Base-by-base conservation (phyloP, 2,329 filamentous ascomycete species). In the Bipolaris oryzae region DNA sequence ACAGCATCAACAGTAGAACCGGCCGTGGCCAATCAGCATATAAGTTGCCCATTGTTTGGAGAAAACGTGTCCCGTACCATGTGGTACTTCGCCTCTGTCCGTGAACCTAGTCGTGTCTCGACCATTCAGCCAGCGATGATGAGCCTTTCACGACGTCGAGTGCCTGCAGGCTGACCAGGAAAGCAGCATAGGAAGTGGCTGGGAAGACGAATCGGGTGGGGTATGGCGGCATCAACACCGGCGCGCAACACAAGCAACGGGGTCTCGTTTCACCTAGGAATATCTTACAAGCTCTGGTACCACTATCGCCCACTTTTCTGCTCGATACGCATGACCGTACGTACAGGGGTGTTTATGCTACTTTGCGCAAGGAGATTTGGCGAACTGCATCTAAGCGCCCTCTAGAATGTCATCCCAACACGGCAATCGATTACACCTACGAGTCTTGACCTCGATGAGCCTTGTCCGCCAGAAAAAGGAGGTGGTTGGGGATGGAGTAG, bases 1-100 rank as follows among this genome's bases (percentile, higher is more conserved):
- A 58, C 61, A 70, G 51, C 67, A 72, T 67, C 65, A 61, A 72
- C 70, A 69, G 58, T 66, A 68, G 58, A 68, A 60, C 45, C 50
- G 64, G 48, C 21, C 47, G 60, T 43, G 58, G 51, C 64, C 65
- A 66, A 62, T 63, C 47, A 63, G 49, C 50, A 56, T 39, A 50
- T 60, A 54, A 42, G 44, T 46, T 41, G 59, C 52, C 28, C 56
- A 47, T 35, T 25, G 53, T 52, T 54, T 42, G 53, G 57, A 57
- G 51, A 50, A 47, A 64, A 45, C 57, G 56, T 55, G 55, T 57
- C 60, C 61, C 55, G 62, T 66, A 56, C 51, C 44, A 62, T 59
- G 66, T 70, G 58, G 57, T 71, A 68, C 65, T 47, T 58, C 44
- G 54, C 56, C 62, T 48, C 64, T 69, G 66, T 67, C 71, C 61